phyloP scores from a whole-genome alignment of 257 asterid genomes.

The Eustoma russellianum region DNA sequence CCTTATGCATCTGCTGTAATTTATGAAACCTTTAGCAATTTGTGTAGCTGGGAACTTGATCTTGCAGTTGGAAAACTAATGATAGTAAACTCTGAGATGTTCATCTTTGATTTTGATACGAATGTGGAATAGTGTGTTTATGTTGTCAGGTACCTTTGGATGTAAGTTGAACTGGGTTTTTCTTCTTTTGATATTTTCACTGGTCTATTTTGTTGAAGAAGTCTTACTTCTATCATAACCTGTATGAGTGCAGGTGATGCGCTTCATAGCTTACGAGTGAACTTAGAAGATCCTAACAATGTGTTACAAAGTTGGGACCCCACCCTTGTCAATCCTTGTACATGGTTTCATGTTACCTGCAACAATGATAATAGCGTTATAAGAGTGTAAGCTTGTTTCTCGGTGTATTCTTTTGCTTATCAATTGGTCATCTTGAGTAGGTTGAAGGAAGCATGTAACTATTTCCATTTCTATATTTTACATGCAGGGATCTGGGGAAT shows the following conservation, averaged over 20 bases:
- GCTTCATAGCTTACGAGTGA: constrained; percentile 67
- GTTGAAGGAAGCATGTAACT: constrained; percentile 4
- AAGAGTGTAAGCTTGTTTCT: constrained; percentile 64
- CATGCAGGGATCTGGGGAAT: constrained; percentile 89
- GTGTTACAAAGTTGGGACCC: constrained; percentile 99
- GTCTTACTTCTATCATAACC: constrained; percentile 10
- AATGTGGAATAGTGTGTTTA: not conserved
- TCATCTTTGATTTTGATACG: not conserved
- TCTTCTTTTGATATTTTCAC: not conserved
- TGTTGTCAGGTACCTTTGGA: not conserved
- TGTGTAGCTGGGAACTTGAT: not conserved
- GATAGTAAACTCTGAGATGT: not conserved
- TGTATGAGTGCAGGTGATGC: constrained; percentile 70
- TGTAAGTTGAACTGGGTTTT: constrained; percentile 3
- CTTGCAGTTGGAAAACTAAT: not conserved
- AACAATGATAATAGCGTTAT: constrained; percentile 95
- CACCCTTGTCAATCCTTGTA: constrained; percentile 96
- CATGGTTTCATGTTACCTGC: constrained; percentile 99
- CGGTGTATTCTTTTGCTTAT: not conserved
- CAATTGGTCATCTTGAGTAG: constrained; percentile 1
- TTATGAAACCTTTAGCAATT: not conserved
- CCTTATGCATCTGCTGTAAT: not conserved
- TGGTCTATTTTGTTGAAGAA: not conserved
- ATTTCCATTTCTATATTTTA: constrained; percentile 5
- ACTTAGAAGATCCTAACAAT: constrained; percentile 81